These are phyloP conservation scores for Zoysia pacifica DNA, from an alignment of 176 grass and related monocot species.

Conservation along the genomic window DNA sequence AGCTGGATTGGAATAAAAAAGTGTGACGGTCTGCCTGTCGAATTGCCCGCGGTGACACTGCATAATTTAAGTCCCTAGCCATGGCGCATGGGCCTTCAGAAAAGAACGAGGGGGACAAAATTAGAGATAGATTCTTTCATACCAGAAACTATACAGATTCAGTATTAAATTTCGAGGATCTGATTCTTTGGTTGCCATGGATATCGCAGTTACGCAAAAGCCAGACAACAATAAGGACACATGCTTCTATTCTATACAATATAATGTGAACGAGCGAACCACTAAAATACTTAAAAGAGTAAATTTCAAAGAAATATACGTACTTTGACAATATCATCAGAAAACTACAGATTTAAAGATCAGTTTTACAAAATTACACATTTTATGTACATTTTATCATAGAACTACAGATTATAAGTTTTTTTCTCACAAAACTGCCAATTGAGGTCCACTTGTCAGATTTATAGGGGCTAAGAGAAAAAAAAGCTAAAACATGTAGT, in stretches of 20 bases:
- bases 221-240: constrained; percentile 3
- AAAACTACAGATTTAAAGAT: too few species aligned
- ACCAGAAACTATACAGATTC: constrained; percentile 15
- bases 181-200: constrained; percentile 11
- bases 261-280: constrained; percentile 14
- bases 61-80: constrained; percentile 4
- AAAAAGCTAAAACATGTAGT: too few species aligned
- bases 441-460: too few species aligned
- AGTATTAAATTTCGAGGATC: neutral
- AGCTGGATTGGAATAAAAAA: constrained; percentile 29
- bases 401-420: too few species aligned
- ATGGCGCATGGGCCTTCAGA: neutral
- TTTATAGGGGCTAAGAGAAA: too few species aligned
- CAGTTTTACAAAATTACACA: too few species aligned
- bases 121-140: neutral
- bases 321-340: too few species aligned
- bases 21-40: neutral
- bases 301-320: too few species aligned
- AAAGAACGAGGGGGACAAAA: constrained; percentile 24
- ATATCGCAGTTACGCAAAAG: neutral
- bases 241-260: neutral
- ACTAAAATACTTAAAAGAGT: constrained; percentile 24
- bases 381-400: too few species aligned
- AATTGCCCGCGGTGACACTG: neutral
- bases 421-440: too few species aligned